phyloP scores from a whole-genome alignment of 176 grass and related monocot species.

The Avena insularis region DNA sequence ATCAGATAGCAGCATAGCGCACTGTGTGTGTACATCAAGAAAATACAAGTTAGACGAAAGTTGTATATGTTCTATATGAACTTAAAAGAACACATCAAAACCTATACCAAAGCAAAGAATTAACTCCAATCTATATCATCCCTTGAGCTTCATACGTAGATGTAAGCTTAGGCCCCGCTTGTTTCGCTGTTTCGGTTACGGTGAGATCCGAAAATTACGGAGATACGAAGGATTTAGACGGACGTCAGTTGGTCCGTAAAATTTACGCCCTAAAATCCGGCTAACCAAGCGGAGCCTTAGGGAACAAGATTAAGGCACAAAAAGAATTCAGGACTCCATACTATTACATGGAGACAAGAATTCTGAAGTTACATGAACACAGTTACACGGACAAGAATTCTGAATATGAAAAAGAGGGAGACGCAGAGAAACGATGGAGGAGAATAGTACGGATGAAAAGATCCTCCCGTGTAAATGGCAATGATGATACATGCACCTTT shows the following conservation, averaged over 20 bases:
- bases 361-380: not conserved
- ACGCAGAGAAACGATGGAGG: not conserved
- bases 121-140: not conserved
- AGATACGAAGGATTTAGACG: no score
- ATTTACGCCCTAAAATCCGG: no score
- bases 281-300: no score
- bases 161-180: no score
- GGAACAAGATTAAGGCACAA: not conserved
- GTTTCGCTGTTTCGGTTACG: no score
- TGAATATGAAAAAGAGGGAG: not conserved
- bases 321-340: not conserved
- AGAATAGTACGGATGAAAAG: slow-evolving; percentile 22
- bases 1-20: slow-evolving; percentile 14
- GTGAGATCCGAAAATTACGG: no score
- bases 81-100: not conserved
- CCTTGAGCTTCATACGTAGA: not conserved
- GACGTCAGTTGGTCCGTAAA: no score
- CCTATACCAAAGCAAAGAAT: not conserved
- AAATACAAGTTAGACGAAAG: not conserved
- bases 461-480: slow-evolving; percentile 35
- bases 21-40: slow-evolving; percentile 14
- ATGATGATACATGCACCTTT: slow-evolving; percentile 22
- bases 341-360: no score
- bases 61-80: slow-evolving; percentile 2
- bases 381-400: not conserved